Base-by-base conservation (phyloP, 345 rosid species). In the Lepidium africanum region DNA sequence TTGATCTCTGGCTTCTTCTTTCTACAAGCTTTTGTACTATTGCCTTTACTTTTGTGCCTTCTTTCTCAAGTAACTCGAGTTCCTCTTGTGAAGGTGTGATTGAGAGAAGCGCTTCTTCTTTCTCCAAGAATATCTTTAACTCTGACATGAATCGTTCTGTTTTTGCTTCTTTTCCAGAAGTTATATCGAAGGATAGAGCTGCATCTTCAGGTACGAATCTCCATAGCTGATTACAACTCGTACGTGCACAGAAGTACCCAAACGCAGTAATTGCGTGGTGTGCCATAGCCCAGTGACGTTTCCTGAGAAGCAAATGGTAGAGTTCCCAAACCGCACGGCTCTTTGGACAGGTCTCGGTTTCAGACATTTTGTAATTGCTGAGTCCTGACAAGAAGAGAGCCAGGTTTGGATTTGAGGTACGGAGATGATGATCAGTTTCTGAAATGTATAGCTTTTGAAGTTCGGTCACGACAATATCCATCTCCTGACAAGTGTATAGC, bases 171-270 rank as follows among this genome's bases (percentile, higher is more conserved):
- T 75, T 84, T 41, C 94, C 96, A 5, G 78, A 68, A 13, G 13
- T 60, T 42, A 80, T 15, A 48, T 90, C 98, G 16, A 84, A 91
- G 6, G 96, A 83, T 69, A 94, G 90, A 50, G 97, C 87, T 4
- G 97, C 97, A 69, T 86, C 79, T 35, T 81, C 84, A 0, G 94
- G 97, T 60, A 94, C 84, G 76, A 94, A 91, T 77, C 81, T 84
- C 97, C 99, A 94, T 17, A 94, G 82, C 74, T 88, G 80, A 74
- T 76, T 82, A 81, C 99, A 91, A 59, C 80, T 55, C 33, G 95
- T 86, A 70, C 86, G 89, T 19, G 90, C 87, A 38, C 97, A 87
- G 67, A 93, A 93, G 71, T 87, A 76, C 27, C 97, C 99, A 67
- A 91, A 94, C 37, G 95, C 83, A 43, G 81, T 77, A 7, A 91